Evolutionary conservation across 139 green algal genomes (phyloP), one percentile per base, ranked within the genome.

Genomic region (Axilococcus clingmanii): DNA sequence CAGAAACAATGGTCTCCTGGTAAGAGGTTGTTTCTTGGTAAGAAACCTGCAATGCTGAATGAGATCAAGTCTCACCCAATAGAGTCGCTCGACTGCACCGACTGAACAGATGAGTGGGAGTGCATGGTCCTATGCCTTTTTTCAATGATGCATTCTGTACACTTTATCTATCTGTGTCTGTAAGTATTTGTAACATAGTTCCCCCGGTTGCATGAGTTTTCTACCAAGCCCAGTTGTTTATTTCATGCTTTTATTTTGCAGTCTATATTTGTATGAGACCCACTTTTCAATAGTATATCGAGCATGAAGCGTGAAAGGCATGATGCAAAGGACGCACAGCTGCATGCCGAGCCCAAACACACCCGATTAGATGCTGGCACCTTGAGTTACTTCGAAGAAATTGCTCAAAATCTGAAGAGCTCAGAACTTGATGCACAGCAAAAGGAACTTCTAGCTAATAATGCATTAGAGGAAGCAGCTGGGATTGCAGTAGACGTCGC

Each of bases 401-500:
- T 85, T 1, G 46, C 42, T 0, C 25, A 42, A 8, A 72, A 80
- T 30, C 71, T 83, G 12, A 66, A 79, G 14, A 69, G 49, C 11
- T 44, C 88, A 12, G 49, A 65, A 16, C 74, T 86, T 42, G 48
- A 57, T 17, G 81, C 12, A 27, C 20, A 88, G 48, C 72, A 90
- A 54, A 48, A 60, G 14, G 16, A 58, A 19, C 44, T 86, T 42
- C 61, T 90, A 15, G 63, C 77, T 11, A 63, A 57, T 9, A 87
- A 87, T 29, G 79, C 75, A 2, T 40, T 91, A 27, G 77, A 79
- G 38, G 82, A 88, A 56, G 42, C 44, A n/a, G 36, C 41, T 19
- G 57, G 69, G 6, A 45, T 53, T 16, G 54, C 66, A 34, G 19
- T 47, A 15, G 43, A 48, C 16, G 52, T 69, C n/a, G 56, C 52